Base-by-base conservation (phyloP, 179 eudicot species). In the Gypsophila paniculata region DNA sequence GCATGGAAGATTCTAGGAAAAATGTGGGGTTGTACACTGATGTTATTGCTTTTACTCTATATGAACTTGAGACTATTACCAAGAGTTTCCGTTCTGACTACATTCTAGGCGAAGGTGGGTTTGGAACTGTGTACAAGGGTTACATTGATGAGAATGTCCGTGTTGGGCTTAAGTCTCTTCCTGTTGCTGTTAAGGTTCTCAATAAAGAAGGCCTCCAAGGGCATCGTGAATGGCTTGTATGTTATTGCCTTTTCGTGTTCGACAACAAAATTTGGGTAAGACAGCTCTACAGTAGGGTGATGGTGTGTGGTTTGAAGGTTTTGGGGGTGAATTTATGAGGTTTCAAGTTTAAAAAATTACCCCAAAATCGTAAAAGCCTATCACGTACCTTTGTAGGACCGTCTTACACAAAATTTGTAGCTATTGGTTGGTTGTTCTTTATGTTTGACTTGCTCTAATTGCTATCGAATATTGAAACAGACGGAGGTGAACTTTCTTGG, bases 131-230 rank as follows among this genome's bases (percentile, higher is more conserved):
- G 34, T 89, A 89, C 68, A 89, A 89, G 80, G 95, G 95, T 26
- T 89, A 89, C 79, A 89, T 89, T 61, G 91, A 89, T 68, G 95
- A 87, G 81, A 89, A 89, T 78, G 88, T 89, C 4, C 69, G 95
- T 1, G 91, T 87, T 60, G 95, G 91, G n/a, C 88, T 89, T 54
- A 89, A 89, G 68, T 89, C 95, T 67, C 86, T 89, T 19, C 90
- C 95, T 26, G 95, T 89, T 73, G 95, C 95, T 65, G 91, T 89
- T 42, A 89, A 89, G 78, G 91, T 89, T 57, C 91, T 89, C 25
- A 89, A 89, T 81, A 89, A 89, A 69, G 88, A 87, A 67, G 95
- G 95, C 23, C 90, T 87, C 70, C 95, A 89, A 65, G 95, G 95
- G 14, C 95, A 89, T 81, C 76, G 91, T 0, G 95, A 89, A 73